Percentiles rank a stretch among this genome's conserved stretches.
phyloP scores from a whole-genome alignment of 371 early-diverging fungal species.

The Apophysomyces ossiformis region DNA sequence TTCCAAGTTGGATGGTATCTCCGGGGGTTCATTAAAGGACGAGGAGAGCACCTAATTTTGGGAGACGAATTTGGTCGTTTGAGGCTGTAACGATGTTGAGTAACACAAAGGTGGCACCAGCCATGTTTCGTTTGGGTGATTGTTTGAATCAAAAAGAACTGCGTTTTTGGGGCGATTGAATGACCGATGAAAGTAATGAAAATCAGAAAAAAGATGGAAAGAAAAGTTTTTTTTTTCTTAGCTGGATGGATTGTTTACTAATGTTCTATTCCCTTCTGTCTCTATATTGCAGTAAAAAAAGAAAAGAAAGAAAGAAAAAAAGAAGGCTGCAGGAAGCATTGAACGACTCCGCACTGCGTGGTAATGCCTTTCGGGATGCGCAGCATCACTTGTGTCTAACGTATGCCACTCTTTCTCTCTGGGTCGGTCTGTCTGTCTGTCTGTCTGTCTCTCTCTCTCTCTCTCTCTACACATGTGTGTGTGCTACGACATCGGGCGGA shows the following conservation, averaged over 20 bases:
- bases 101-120: conserved; percentile 10
- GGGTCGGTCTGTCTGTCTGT: too few relatives aligned
- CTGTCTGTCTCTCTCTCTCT: too few relatives aligned
- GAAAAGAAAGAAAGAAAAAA: conserved; percentile 1
- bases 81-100: not conserved
- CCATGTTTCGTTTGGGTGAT: not conserved
- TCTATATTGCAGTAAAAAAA: too few relatives aligned
- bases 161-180: not conserved
- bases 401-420: too few relatives aligned
- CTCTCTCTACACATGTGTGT: not conserved
- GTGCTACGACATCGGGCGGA: conserved; percentile 3
- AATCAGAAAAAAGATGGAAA: not conserved
- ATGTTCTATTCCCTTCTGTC: not conserved
- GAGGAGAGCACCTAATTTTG: conserved; percentile 4
- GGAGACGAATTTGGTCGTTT: not conserved
- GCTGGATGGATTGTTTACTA: too few relatives aligned
- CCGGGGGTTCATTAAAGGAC: conserved; percentile 4
- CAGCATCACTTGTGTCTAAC: not conserved
- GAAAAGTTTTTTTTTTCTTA: not conserved
- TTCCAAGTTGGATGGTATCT: conserved; percentile 8
- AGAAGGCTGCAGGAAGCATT: not conserved
- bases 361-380: conserved; percentile 10
- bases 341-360: conserved; percentile 8
- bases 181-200: not conserved
- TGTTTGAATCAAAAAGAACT: not conserved